Conservation (phyloP, 441 rosid genomes). For the Pelargonium australe region DNA sequence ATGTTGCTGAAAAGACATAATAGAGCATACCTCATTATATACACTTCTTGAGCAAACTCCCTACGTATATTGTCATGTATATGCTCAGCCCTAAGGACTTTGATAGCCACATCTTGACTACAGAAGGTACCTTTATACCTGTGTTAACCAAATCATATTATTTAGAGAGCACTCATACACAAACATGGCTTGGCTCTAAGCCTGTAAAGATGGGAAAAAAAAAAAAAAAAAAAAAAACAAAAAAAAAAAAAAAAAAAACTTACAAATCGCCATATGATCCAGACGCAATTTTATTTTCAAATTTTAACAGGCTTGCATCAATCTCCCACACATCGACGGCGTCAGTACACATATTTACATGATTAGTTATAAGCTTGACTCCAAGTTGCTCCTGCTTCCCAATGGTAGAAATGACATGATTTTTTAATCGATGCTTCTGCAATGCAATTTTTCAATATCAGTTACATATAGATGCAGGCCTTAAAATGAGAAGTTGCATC, state of each 20-base stretch:
- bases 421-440: slow-evolving; percentile 38
- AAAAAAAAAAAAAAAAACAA: too few relatives aligned
- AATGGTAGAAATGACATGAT: slow-evolving; percentile 26
- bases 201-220: slow-evolving; percentile 10
- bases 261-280: slow-evolving; percentile 59
- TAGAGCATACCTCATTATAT: slow-evolving; percentile 54
- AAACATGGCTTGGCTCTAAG: slow-evolving; percentile 14
- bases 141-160: slow-evolving; percentile 24
- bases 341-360: slow-evolving; percentile 29
- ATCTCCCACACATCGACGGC: slow-evolving; percentile 53
- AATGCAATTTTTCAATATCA: slow-evolving; percentile 31
- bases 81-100: slow-evolving; percentile 46
- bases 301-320: slow-evolving; percentile 42
- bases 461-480: slow-evolving; percentile 16
- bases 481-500: not conserved
- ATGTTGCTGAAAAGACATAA: not conserved
- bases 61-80: slow-evolving; percentile 33
- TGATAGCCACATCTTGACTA: slow-evolving; percentile 63
- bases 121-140: slow-evolving; percentile 58
- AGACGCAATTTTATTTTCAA: slow-evolving; percentile 44
- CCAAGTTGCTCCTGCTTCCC: slow-evolving; percentile 34
- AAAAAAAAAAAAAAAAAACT: slow-evolving; percentile 26
- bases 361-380: slow-evolving; percentile 18
- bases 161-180: slow-evolving; percentile 18
- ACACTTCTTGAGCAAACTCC: slow-evolving; percentile 67